Percentiles rank a stretch among this genome's conserved stretches.
phyloP scores from a whole-genome alignment of 2,329 filamentous ascomycete genomes.

The Colletotrichum chlorophyti region DNA sequence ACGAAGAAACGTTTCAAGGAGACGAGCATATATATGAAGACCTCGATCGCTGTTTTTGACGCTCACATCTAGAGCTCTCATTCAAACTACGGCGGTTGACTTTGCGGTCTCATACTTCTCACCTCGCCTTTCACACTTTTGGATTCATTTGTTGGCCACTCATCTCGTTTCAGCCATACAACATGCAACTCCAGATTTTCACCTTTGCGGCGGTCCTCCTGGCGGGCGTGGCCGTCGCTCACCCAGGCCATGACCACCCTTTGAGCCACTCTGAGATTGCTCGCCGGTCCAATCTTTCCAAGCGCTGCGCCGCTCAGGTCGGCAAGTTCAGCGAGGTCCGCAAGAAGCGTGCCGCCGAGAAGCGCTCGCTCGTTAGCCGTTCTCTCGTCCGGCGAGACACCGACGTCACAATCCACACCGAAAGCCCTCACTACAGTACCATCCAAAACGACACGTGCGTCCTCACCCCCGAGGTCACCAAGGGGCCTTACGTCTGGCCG shows the following conservation, averaged over 20 bases:
- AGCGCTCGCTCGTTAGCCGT: constrained; percentile 18
- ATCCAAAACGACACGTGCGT: constrained; percentile 33
- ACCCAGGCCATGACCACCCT: constrained; percentile 54
- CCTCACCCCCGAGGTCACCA: constrained; percentile 18
- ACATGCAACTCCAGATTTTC: constrained; percentile 8
- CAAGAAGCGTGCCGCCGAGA: constrained; percentile 17
- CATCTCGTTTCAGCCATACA: too few species aligned
- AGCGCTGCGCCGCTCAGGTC: constrained; percentile 10
- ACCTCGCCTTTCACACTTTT: not conserved
- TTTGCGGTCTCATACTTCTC: too few species aligned
- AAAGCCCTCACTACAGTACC: constrained; percentile 18
- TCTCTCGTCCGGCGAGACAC: not conserved
- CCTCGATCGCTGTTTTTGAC: not conserved
- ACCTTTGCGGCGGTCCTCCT: constrained; percentile 11
- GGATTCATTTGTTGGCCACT: too few species aligned
- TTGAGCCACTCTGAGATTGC: constrained; percentile 18
- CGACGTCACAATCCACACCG: constrained; percentile 18
- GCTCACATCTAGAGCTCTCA: not conserved
- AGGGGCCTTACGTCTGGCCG: constrained; percentile 37
- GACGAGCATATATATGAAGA: constrained; percentile 8
- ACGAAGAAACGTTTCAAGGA: not conserved
- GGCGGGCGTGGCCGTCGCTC: constrained; percentile 36
- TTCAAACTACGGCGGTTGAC: not conserved
- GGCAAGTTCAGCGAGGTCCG: constrained; percentile 13
- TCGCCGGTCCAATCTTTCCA: constrained; percentile 12